Evolutionary conservation across 805 yeast genomes (phyloP).

Genomic region (Brettanomyces nanus): DNA sequence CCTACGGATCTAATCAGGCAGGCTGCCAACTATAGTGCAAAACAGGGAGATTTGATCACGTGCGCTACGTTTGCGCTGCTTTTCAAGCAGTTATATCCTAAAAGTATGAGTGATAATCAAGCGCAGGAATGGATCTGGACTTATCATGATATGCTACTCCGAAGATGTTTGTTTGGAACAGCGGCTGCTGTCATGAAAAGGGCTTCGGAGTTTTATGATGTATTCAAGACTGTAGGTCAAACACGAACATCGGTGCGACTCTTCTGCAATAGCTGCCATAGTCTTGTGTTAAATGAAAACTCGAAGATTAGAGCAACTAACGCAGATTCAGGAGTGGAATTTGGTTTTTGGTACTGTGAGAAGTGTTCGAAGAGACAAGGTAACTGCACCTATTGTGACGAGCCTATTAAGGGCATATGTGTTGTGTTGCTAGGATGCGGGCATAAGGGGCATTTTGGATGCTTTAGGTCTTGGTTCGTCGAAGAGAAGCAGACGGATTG

Average conservation of each 20-base stretch:
- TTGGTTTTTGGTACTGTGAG: slow-evolving; percentile 85
- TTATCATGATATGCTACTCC: slow-evolving; percentile 47
- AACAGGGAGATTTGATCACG: slow-evolving; percentile 59
- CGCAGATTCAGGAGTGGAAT: slow-evolving; percentile 27
- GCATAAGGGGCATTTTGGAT: slow-evolving; percentile 77
- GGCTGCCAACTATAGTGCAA: slow-evolving; percentile 45
- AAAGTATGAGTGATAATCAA: slow-evolving; percentile 19
- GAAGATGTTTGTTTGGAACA: slow-evolving; percentile 43
- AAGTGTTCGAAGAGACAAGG: slow-evolving; percentile 52
- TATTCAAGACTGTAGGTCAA: slow-evolving; percentile 28
- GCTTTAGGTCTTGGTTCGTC: slow-evolving; percentile 71
- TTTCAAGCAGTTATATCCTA: slow-evolving; percentile 36
- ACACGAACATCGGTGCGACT: slow-evolving; percentile 38
- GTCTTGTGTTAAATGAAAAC: slow-evolving; percentile 50
- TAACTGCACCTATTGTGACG: slow-evolving; percentile 72
- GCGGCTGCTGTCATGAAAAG: slow-evolving; percentile 48
- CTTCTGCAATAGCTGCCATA: slow-evolving; percentile 55
- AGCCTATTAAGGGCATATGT: slow-evolving; percentile 65
- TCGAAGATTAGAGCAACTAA: slow-evolving; percentile 32
- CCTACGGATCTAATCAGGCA: slow-evolving; percentile 40
- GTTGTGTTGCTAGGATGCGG: slow-evolving; percentile 66
- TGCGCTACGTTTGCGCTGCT: slow-evolving; percentile 49
- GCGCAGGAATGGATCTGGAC: slow-evolving; percentile 48
- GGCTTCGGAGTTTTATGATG: slow-evolving; percentile 22
- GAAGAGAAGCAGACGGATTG: slow-evolving; percentile 59